Conservation (phyloP, 2,329 filamentous ascomycete species). For the Rutstroemia sp. region DNA sequence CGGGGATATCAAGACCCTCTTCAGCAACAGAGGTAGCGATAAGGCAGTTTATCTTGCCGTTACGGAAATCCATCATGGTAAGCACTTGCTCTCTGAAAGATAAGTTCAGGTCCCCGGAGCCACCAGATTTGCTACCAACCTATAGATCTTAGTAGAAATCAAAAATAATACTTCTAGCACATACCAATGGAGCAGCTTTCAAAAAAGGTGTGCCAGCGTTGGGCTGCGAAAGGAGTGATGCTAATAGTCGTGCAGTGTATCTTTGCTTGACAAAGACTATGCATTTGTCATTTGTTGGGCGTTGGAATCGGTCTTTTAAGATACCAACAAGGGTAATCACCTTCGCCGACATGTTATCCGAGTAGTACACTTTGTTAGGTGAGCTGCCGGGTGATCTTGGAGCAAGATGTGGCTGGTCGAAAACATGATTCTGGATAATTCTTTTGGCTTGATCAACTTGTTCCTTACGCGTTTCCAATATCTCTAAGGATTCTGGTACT, state of each 20-base stretch:
- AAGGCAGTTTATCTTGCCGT: slow-evolving; percentile 53
- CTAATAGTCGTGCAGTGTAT: slow-evolving; percentile 67
- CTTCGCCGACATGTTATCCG: slow-evolving; percentile 59
- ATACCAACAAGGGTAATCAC: slow-evolving; percentile 54
- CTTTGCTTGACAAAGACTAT: slow-evolving; percentile 84
- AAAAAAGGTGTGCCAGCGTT: slow-evolving; percentile 51
- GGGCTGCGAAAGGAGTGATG: slow-evolving; percentile 54
- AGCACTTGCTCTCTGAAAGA: slow-evolving; percentile 69
- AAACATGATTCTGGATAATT: slow-evolving; percentile 45
- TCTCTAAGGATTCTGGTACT: slow-evolving; percentile 26
- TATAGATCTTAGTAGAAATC: slow-evolving; percentile 7
- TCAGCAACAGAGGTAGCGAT: slow-evolving; percentile 62
- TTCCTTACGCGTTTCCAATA: slow-evolving; percentile 44
- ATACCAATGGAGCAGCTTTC: slow-evolving; percentile 54
- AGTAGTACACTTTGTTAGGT: slow-evolving; percentile 1
- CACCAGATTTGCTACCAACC: slow-evolving; percentile 43
- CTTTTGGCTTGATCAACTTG: slow-evolving; percentile 52
- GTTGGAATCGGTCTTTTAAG: slow-evolving; percentile 55
- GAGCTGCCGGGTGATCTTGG: background rate
- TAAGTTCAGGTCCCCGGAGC: slow-evolving; percentile 45
- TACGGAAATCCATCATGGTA: slow-evolving; percentile 58
- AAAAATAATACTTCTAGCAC: slow-evolving; percentile 13
- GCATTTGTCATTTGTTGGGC: slow-evolving; percentile 54
- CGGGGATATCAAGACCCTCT: slow-evolving; percentile 61
- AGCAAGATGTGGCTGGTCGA: slow-evolving; percentile 32